Base-by-base conservation (phyloP, 768 basidiomycete genomes). In the Pisolithus orientalis region DNA sequence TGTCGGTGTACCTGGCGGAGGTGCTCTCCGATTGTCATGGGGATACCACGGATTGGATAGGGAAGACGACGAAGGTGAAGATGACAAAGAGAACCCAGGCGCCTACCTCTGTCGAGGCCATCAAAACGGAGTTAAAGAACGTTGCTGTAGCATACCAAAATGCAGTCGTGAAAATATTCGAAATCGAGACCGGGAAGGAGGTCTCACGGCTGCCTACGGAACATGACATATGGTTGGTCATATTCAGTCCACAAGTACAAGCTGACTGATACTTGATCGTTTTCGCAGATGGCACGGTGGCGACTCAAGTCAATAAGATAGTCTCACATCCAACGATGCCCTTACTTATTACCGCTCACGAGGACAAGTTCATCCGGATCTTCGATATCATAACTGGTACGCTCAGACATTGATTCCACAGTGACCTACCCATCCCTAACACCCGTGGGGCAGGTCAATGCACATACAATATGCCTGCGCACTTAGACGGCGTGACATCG, bases 111-210 rank as follows among this genome's bases (percentile, higher is more conserved):
- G 78, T 98, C 21, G 87, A 90, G 60, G 83, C 87, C 1, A 82
- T 91, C 67, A 90, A 87, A 63, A 79, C 82, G 25, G 90, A 94
- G 62, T 71, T 88, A 56, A 89, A 84, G 65, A 87, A 85, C 69
- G 84, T 97, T 14, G 89, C 92, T 0, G 92, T 98, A 42, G 94
- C 90, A 29, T 95, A 87, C 63, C 84, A 86, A 62, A 90, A 94
- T 62, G 85, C 91, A 0, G 78, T 88, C 21, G 86, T 96, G 61
- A 94, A 94, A 68, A 77, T 96, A 45, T 95, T 92, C 62, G 88
- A 95, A 56, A 82, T 93, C n/a, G 87, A 90, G 68, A 86, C 75
- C 46, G 94, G 94, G 5, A 87, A 85, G 69, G 88, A 90, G 70
- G 65, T 83, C 51, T 75, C 75, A 54, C 80, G 76, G 61, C 69